These are phyloP conservation scores for Mollisiaceae sp. DNA, from an alignment of 2,329 filamentous ascomycete genomes.

Conservation along the genomic window DNA sequence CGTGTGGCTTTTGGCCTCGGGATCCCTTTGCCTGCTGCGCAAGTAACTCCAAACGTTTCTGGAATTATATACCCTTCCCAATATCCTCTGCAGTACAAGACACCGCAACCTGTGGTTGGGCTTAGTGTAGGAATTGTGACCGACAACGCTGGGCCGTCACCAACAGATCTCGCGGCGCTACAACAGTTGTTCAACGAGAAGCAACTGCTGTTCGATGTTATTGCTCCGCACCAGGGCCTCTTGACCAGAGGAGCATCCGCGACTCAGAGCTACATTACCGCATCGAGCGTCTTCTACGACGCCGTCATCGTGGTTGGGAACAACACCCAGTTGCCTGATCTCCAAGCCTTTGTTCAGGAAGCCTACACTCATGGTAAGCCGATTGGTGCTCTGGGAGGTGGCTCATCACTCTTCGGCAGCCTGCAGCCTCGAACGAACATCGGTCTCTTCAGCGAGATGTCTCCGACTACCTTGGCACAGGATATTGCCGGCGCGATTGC, in stretches of 20 bases:
- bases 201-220: not conserved
- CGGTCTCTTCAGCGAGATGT: slow-evolving; percentile 1
- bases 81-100: slow-evolving; percentile 4
- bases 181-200: slow-evolving; percentile 5
- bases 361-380: slow-evolving; percentile 5
- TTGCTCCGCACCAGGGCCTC: not conserved
- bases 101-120: not conserved
- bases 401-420: not conserved
- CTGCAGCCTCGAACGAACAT: not conserved
- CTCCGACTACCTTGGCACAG: not conserved
- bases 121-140: not conserved
- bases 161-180: not conserved
- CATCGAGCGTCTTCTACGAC: slow-evolving; percentile 6
- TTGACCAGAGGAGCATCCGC: not conserved
- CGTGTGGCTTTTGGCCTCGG: not conserved
- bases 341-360: not conserved
- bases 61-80: not conserved
- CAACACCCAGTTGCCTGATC: not conserved
- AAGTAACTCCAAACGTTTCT: not conserved
- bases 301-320: not conserved
- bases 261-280: slow-evolving; percentile 3
- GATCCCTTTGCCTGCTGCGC: not conserved
- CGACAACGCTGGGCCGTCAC: not conserved
- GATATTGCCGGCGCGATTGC: not conserved
- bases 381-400: not conserved